phyloP scores from a whole-genome alignment of 2,329 filamentous ascomycete genomes.

The Dactylellina sp. region DNA sequence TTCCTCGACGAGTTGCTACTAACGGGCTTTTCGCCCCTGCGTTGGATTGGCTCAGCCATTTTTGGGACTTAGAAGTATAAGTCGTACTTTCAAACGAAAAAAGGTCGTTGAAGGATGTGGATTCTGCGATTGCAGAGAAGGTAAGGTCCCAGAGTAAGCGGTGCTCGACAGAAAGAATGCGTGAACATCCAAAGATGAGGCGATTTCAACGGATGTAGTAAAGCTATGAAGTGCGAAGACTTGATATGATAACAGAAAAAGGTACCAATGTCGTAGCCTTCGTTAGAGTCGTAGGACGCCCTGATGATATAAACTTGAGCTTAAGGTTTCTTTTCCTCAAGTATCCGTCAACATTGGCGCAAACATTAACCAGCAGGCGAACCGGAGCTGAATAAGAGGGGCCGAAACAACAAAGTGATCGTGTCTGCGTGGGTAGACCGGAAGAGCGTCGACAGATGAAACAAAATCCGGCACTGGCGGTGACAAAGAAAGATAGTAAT shows the following conservation, averaged over 20 bases:
- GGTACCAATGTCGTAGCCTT: constrained; percentile 10
- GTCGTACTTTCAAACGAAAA: constrained; percentile 15
- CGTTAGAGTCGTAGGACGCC: constrained; percentile 10
- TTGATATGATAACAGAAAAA: background rate
- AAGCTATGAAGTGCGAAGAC: background rate
- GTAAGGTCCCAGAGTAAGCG: background rate
- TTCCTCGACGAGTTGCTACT: constrained; percentile 18
- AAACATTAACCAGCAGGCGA: constrained; percentile 12
- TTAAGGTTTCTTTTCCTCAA: constrained; percentile 5
- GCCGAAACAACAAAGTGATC: constrained; percentile 17
- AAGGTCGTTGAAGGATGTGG: too few relatives aligned
- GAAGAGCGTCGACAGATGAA: constrained; percentile 7
- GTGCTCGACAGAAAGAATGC: background rate
- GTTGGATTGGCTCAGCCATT: constrained; percentile 52
- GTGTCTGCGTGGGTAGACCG: background rate
- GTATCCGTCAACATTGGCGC: constrained; percentile 19
- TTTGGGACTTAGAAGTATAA: constrained; percentile 28
- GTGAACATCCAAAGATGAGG: background rate
- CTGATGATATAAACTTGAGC: constrained; percentile 18
- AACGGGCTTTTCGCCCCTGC: constrained; percentile 42
- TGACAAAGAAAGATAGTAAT: constrained; percentile 21
- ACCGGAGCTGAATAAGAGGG: background rate
- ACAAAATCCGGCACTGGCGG: constrained; percentile 3
- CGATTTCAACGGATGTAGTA: background rate
- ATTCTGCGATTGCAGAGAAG: too few relatives aligned